Conservation (phyloP, 768 basidiomycete species). For the Naganishia randhawae region DNA sequence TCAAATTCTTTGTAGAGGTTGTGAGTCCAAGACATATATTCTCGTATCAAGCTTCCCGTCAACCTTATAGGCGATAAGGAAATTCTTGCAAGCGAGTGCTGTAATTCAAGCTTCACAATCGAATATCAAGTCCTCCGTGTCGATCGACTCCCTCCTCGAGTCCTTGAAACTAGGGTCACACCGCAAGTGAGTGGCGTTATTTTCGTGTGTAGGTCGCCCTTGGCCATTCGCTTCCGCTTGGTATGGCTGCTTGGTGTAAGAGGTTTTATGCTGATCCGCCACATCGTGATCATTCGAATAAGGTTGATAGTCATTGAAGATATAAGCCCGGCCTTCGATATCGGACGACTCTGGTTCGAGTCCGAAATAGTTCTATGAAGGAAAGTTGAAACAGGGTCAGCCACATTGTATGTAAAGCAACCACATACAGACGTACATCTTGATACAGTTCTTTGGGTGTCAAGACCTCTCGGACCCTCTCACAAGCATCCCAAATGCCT, state of each 20-base stretch:
- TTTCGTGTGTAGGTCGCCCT: background rate
- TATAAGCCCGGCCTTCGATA: background rate
- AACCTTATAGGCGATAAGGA: too few relatives aligned
- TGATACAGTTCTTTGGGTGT: constrained; percentile 8
- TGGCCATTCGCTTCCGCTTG: background rate
- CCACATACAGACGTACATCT: background rate
- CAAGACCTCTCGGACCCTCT: background rate
- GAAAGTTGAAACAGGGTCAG: background rate
- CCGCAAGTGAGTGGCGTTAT: background rate
- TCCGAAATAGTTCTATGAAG: background rate
- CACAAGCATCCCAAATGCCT: constrained; percentile 16
- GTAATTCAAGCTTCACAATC: constrained; percentile 5
- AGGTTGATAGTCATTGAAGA: background rate
- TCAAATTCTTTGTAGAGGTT: too few relatives aligned
- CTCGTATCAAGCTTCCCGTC: background rate
- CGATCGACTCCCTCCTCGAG: background rate
- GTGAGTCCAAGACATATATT: too few relatives aligned
- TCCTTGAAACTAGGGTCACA: background rate
- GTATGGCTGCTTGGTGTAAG: background rate
- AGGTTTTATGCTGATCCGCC: background rate
- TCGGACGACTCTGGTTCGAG: background rate
- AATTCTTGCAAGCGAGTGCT: too few relatives aligned
- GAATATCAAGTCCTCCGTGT: constrained; percentile 10
- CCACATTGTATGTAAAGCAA: background rate
- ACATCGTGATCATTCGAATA: background rate